These are phyloP conservation scores for Xylaria cubensis DNA, from an alignment of 495 filamentous ascomycete genomes.

Conservation along the genomic window DNA sequence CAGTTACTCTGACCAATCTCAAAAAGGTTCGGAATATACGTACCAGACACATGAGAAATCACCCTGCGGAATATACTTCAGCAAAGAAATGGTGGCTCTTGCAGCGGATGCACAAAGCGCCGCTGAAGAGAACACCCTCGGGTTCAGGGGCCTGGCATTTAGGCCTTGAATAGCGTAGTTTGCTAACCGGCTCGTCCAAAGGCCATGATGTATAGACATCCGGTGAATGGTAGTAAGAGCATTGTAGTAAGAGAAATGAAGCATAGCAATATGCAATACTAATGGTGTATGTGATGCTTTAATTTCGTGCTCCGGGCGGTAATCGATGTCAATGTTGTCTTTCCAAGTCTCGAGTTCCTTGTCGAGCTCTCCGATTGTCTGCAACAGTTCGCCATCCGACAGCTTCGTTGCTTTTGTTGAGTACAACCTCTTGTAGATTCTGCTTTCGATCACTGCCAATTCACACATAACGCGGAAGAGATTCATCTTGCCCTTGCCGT, in stretches of 20 bases:
- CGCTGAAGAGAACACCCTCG: slow-evolving; percentile 92
- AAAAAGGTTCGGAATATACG: slow-evolving; percentile 42
- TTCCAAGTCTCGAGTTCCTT: slow-evolving; percentile 95
- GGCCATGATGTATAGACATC: slow-evolving; percentile 97
- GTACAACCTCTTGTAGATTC: slow-evolving; percentile 93
- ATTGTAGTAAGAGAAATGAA: slow-evolving; percentile 98
- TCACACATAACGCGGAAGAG: slow-evolving; percentile 90
- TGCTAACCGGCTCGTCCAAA: slow-evolving; percentile 94
- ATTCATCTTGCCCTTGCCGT: slow-evolving; percentile 93
- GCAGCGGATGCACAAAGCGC: slow-evolving; percentile 91
- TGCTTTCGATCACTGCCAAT: slow-evolving; percentile 89
- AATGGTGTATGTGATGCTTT: slow-evolving; percentile 87
- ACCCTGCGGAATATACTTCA: slow-evolving; percentile 94
- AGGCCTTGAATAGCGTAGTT: slow-evolving; percentile 94
- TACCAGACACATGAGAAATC: slow-evolving; percentile 96
- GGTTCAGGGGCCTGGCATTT: slow-evolving; percentile 89
- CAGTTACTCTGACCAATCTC: slow-evolving; percentile 33
- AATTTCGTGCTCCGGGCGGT: slow-evolving; percentile 94
- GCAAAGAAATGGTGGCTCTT: slow-evolving; percentile 87
- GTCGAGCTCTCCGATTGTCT: slow-evolving; percentile 95
- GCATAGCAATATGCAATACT: slow-evolving; percentile 87
- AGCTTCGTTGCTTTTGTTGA: slow-evolving; percentile 91
- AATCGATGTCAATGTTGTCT: slow-evolving; percentile 90
- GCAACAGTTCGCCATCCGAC: slow-evolving; percentile 90
- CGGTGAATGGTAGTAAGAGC: slow-evolving; percentile 97